These are phyloP conservation scores for Pelargonium nanum DNA, from an alignment of 345 rosid genomes.

Conservation along the genomic window DNA sequence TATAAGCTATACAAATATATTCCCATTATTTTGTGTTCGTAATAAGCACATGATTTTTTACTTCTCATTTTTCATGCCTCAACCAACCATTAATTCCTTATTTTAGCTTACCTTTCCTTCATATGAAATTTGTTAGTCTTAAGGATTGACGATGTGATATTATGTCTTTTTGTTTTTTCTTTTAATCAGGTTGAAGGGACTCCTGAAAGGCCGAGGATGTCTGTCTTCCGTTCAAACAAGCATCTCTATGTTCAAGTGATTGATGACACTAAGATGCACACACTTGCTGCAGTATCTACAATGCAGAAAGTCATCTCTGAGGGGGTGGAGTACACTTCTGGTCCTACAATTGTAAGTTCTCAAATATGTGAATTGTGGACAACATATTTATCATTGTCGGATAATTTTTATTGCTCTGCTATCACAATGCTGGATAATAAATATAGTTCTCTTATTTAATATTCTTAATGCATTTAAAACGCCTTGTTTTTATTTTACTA, in stretches of 20 bases:
- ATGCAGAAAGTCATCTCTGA: constrained; percentile 62
- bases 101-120: not conserved
- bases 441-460: not conserved
- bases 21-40: not conserved
- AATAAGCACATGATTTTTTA: not conserved
- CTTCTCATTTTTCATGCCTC: not conserved
- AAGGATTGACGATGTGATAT: not conserved
- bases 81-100: not conserved
- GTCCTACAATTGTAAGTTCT: constrained; percentile 77
- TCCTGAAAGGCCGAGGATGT: constrained; percentile 73
- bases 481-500: not conserved
- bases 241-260: constrained; percentile 87
- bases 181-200: constrained; percentile 59
- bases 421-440: too few relatives aligned
- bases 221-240: constrained; percentile 84
- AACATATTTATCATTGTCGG: not conserved
- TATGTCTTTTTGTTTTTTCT: not conserved
- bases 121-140: not conserved
- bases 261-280: constrained; percentile 97
- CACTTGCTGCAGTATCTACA: constrained; percentile 83
- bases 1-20: not conserved
- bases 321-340: constrained; percentile 48
- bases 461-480: not conserved
- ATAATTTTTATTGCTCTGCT: not conserved
- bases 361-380: not conserved